A percentile compares a stretch with the other conserved stretches of the same genome.
phyloP scores from a whole-genome alignment of 805 yeast species.

The Ogataea trehalophila region DNA sequence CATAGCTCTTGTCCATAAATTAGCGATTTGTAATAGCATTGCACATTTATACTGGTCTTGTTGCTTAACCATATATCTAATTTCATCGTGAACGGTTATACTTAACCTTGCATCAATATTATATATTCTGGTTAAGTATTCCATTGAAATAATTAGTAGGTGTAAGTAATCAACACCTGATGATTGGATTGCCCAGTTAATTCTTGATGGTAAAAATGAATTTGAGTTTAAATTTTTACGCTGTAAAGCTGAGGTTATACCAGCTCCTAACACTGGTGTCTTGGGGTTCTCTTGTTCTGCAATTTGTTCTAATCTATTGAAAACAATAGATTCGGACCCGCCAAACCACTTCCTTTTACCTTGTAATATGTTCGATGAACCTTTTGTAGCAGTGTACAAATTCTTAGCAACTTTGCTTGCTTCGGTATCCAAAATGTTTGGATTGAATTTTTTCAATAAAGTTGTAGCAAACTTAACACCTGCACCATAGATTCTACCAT shows the following conservation, averaged over 20 bases:
- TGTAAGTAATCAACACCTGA: conserved; percentile 97
- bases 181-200: conserved; percentile 97
- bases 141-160: conserved; percentile 79
- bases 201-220: conserved; percentile 78
- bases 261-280: conserved; percentile 92
- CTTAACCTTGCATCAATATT: conserved; percentile 69
- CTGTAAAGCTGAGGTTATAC: conserved; percentile 80
- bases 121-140: conserved; percentile 63
- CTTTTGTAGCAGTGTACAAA: conserved; percentile 81
- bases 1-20: conserved; percentile 94
- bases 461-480: conserved; percentile 87
- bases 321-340: conserved; percentile 90
- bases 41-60: conserved; percentile 75
- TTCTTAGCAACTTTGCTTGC: conserved; percentile 61
- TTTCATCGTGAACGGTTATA: conserved; percentile 93
- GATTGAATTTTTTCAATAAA: conserved; percentile 79
- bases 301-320: conserved; percentile 81
- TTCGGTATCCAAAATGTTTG: conserved; percentile 57
- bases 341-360: conserved; percentile 57
- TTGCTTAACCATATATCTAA: conserved; percentile 71
- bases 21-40: conserved; percentile 79
- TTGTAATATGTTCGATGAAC: conserved; percentile 36
- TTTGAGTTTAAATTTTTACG: conserved; percentile 58
- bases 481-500: conserved; percentile 97
- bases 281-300: conserved; percentile 77